Percentiles rank a stretch among this genome's conserved stretches.
Evolutionary conservation across 257 asterid species (phyloP).

Genomic region (Salvia rosmarinus): DNA sequence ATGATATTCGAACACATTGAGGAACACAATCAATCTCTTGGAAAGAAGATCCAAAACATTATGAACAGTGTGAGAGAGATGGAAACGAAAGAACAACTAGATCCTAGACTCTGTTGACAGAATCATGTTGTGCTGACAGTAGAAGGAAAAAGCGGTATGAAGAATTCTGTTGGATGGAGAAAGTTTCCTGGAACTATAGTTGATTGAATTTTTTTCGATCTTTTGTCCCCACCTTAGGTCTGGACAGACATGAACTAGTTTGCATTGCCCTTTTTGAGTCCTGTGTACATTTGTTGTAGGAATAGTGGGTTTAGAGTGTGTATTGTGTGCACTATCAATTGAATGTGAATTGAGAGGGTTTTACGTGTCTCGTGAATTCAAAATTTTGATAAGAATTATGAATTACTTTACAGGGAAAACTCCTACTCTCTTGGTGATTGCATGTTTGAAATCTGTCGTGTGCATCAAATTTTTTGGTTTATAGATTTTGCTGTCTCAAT

Average conservation of each 20-base stretch:
- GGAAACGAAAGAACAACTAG: constrained; percentile 64
- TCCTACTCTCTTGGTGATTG: neutral
- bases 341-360: constrained; percentile 38
- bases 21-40: constrained; percentile 80
- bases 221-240: constrained; percentile 31
- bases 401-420: constrained; percentile 19
- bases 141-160: constrained; percentile 15
- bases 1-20: constrained; percentile 89
- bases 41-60: constrained; percentile 75
- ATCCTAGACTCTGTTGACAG: constrained; percentile 43
- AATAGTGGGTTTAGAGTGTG: constrained; percentile 43
- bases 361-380: constrained; percentile 34
- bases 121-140: constrained; percentile 10
- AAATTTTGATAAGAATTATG: constrained; percentile 27
- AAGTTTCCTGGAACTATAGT: constrained; percentile 29
- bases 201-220: constrained; percentile 28
- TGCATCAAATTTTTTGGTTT: neutral
- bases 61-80: constrained; percentile 78
- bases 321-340: constrained; percentile 35
- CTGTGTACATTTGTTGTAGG: constrained; percentile 50
- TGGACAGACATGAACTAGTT: constrained; percentile 40
- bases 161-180: constrained; percentile 32
- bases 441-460: neutral
- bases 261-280: constrained; percentile 32
- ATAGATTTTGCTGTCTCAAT: too few species aligned